phyloP scores from a whole-genome alignment of 805 yeast genomes.

The Schizosaccharomyces japonicus region DNA sequence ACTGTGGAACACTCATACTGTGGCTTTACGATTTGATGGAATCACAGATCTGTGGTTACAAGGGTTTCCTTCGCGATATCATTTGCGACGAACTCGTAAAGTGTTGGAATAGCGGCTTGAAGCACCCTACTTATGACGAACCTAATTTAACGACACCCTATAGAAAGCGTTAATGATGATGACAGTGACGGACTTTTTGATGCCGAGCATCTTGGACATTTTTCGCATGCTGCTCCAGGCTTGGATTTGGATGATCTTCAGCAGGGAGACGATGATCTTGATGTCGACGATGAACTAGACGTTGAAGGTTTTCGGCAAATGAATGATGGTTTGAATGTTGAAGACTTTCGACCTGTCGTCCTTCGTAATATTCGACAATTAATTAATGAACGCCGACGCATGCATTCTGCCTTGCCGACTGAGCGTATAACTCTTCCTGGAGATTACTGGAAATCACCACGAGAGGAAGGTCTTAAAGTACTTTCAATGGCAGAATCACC shows the following conservation, averaged over 20 bases:
- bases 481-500: constrained; percentile 1
- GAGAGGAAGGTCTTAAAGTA: not conserved
- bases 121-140: not conserved
- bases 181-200: not conserved
- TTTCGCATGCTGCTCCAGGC: too few species aligned
- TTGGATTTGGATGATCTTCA: too few species aligned
- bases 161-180: not conserved
- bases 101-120: not conserved
- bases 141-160: not conserved
- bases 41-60: not conserved
- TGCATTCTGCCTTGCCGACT: not conserved
- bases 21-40: not conserved
- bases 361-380: not conserved
- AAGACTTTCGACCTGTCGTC: not conserved
- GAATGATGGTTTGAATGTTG: too few species aligned
- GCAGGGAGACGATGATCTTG: too few species aligned
- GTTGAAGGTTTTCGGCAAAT: too few species aligned
- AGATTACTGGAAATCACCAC: not conserved
- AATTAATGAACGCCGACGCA: not conserved
- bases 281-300: too few species aligned
- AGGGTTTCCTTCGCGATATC: not conserved
- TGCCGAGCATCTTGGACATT: too few species aligned
- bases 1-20: not conserved
- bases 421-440: not conserved
- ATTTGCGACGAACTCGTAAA: not conserved